A percentile compares a stretch with the other conserved stretches of the same genome.
Evolutionary conservation across 352 stramenopile genomes (phyloP).

Genomic region (Peronosclerospora sorghi): DNA sequence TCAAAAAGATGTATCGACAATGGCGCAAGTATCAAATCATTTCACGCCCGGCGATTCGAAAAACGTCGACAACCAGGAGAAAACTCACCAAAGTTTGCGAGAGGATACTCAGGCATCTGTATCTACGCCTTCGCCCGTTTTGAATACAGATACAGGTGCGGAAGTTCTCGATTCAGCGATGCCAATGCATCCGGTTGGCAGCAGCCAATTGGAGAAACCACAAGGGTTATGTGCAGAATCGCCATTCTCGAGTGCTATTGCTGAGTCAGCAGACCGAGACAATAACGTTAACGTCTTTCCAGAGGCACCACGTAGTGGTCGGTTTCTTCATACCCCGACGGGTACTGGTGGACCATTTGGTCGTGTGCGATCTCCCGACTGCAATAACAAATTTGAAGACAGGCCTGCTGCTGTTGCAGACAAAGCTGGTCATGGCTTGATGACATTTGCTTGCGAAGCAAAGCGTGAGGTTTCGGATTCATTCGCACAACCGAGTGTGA

Average conservation of each 20-base stretch:
- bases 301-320: conserved; percentile 15
- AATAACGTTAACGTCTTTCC: conserved; percentile 14
- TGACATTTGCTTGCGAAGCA: conserved; percentile 3
- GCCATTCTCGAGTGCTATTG: conserved; percentile 18
- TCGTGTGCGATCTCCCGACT: conserved; percentile 14
- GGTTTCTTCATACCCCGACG: conserved; percentile 23
- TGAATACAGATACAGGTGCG: not conserved
- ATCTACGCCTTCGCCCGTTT: not conserved
- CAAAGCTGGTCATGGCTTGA: not conserved
- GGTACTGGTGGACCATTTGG: conserved; percentile 22
- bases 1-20: not conserved
- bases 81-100: not conserved
- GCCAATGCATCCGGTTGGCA: conserved; percentile 1
- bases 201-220: conserved; percentile 3
- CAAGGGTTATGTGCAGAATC: conserved; percentile 4
- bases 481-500: conserved; percentile 13
- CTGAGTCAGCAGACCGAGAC: conserved; percentile 3
- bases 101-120: not conserved
- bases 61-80: conserved; percentile 3
- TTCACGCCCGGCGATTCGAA: not conserved
- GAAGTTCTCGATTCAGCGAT: not conserved
- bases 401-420: conserved; percentile 5
- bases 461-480: conserved; percentile 6
- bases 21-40: conserved; percentile 3
- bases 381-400: conserved; percentile 5